Percentiles rank a stretch among this genome's conserved stretches.
Conservation (phyloP, 139 green algal species). For the Raphidocelis subcapitata region DNA sequence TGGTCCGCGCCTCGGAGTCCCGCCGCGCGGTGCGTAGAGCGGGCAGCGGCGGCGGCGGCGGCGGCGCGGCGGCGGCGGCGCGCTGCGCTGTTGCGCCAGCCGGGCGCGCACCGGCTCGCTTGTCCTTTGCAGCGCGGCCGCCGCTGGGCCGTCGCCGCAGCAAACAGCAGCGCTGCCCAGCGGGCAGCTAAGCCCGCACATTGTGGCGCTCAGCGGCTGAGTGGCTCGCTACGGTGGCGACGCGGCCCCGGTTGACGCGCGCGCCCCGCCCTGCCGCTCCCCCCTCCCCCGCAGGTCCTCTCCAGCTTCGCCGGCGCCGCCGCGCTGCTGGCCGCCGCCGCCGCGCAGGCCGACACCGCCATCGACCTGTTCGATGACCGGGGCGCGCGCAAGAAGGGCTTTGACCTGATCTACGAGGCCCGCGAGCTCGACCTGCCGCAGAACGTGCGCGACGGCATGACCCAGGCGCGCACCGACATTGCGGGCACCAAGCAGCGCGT, state of each 20-base stretch:
- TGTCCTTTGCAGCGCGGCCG: too few species aligned
- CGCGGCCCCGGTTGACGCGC: too few species aligned
- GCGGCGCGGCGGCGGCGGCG: too few species aligned
- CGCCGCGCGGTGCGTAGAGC: constrained; percentile 52
- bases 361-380: constrained; percentile 86
- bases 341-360: constrained; percentile 44
- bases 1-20: constrained; percentile 57
- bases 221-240: too few species aligned
- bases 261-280: not conserved
- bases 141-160: too few species aligned
- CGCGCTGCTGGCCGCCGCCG: constrained; percentile 41
- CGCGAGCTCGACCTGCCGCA: constrained; percentile 84
- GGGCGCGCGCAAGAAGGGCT: constrained; percentile 57
- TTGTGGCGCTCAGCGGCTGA: too few species aligned
- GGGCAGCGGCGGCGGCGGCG: too few species aligned
- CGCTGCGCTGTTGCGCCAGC: too few species aligned
- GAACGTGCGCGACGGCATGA: constrained; percentile 69
- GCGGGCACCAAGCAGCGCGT: constrained; percentile 71
- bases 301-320: constrained; percentile 64
- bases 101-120: too few species aligned
- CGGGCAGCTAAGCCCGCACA: too few species aligned
- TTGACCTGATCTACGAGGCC: constrained; percentile 94
- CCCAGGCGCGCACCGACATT: constrained; percentile 59
- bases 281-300: constrained; percentile 55
- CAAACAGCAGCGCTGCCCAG: too few species aligned